A percentile compares a stretch with the other conserved stretches of the same genome.
These are phyloP conservation scores for Termitomyces sp. DNA, from an alignment of 768 basidiomycete species.

Conservation along the genomic window DNA sequence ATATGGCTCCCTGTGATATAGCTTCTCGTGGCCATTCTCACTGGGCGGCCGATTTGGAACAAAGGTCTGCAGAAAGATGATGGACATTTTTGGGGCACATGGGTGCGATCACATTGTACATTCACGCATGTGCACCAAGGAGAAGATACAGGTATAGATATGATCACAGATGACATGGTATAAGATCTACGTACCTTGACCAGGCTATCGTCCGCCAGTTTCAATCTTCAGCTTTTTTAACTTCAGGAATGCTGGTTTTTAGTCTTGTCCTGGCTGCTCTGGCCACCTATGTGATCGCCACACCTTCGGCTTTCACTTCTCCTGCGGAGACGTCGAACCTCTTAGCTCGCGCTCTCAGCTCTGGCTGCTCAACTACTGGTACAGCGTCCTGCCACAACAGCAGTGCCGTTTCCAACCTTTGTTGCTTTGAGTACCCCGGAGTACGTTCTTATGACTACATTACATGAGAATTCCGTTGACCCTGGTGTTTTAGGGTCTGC, in stretches of 20 bases:
- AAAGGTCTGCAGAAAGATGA: background rate
- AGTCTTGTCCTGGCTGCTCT: background rate
- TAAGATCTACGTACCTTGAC: background rate
- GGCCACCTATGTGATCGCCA: background rate
- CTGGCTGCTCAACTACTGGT: constrained; percentile 49
- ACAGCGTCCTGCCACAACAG: constrained; percentile 50
- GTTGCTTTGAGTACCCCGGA: constrained; percentile 67
- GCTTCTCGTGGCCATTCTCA: background rate
- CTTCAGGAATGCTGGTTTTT: background rate
- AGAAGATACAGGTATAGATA: background rate
- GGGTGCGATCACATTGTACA: constrained; percentile 1
- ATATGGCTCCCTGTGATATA: background rate
- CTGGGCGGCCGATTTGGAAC: background rate
- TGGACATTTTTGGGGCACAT: background rate
- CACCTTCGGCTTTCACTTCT: constrained; percentile 4
- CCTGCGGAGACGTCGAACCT: constrained; percentile 5
- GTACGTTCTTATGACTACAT: constrained; percentile 28
- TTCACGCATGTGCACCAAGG: background rate
- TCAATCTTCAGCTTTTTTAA: background rate
- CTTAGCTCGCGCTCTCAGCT: constrained; percentile 21
- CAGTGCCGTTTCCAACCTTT: constrained; percentile 36
- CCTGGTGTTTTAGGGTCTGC: constrained; percentile 40
- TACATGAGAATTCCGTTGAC: background rate
- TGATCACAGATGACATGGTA: background rate
- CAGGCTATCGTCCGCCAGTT: background rate